Conservation (phyloP, 371 early-diverging fungal genomes). For the Circinella minor region DNA sequence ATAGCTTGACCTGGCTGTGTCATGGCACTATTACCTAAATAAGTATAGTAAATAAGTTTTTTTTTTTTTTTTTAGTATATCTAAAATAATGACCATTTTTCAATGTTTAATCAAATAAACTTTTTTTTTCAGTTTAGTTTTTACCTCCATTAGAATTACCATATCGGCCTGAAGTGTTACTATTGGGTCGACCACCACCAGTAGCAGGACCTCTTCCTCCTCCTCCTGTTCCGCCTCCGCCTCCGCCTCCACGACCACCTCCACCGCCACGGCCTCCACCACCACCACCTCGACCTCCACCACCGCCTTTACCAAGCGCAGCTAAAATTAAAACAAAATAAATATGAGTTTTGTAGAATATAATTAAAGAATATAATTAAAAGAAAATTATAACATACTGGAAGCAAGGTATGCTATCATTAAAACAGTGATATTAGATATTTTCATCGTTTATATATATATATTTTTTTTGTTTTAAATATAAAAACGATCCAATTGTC, state of each 20-base stretch:
- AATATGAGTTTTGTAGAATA: background rate
- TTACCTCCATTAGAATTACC: background rate
- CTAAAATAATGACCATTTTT: too few relatives aligned
- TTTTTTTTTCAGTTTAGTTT: background rate
- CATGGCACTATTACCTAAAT: constrained; percentile 12
- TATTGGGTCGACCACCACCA: constrained; percentile 16
- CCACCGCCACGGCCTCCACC: constrained; percentile 22
- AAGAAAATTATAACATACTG: background rate
- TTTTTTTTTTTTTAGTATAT: too few relatives aligned
- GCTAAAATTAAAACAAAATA: background rate
- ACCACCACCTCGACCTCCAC: constrained; percentile 29
- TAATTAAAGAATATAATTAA: background rate
- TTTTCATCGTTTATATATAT: background rate
- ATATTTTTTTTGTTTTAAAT: background rate
- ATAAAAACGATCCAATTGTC: background rate
- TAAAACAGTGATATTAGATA: background rate
- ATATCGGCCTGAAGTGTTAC: background rate
- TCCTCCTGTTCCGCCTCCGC: constrained; percentile 24
- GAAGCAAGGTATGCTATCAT: background rate
- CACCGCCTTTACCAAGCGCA: constrained; percentile 31
- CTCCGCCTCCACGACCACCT: constrained; percentile 19
- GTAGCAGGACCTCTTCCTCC: constrained; percentile 12
- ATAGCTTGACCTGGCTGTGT: constrained; percentile 24
- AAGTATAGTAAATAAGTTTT: background rate
- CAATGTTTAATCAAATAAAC: background rate